Percentiles rank a stretch among this genome's conserved stretches.
These are phyloP conservation scores for Pseudogymnoascus sp. DNA, from an alignment of 2,329 filamentous ascomycete genomes.

Conservation along the genomic window DNA sequence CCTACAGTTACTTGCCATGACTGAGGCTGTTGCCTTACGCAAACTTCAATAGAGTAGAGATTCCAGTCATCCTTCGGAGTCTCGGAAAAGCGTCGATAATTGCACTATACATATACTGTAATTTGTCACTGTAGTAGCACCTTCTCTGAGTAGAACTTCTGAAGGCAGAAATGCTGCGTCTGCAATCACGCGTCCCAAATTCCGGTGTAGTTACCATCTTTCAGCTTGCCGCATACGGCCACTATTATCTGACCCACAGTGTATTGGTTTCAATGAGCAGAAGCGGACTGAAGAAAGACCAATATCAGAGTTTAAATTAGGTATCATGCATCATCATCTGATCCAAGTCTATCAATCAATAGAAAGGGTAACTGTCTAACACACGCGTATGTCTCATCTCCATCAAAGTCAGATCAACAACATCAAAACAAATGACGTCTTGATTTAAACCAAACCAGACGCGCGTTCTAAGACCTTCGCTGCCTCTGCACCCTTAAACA, in stretches of 20 bases:
- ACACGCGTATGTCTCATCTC: neutral
- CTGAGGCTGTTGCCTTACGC: neutral
- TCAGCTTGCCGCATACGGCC: neutral
- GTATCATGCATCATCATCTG: neutral
- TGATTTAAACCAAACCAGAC: neutral
- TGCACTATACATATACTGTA: neutral
- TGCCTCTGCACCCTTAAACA: neutral
- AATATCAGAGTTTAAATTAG: neutral
- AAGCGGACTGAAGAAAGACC: neutral
- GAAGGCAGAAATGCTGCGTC: neutral
- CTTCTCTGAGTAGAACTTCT: neutral
- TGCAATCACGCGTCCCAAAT: neutral
- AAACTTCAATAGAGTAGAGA: neutral
- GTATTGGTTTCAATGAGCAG: neutral
- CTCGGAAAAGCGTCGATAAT: neutral
- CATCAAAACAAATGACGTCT: constrained; percentile 1
- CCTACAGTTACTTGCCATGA: neutral
- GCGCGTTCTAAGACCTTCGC: neutral
- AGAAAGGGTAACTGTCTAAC: neutral
- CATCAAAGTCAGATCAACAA: neutral
- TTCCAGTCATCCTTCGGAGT: neutral
- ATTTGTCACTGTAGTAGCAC: neutral
- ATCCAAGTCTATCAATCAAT: neutral
- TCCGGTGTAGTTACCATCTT: neutral
- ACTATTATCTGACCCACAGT: neutral